phyloP scores from a whole-genome alignment of 352 stramenopile species.

The Phytophthora niederhauseri region DNA sequence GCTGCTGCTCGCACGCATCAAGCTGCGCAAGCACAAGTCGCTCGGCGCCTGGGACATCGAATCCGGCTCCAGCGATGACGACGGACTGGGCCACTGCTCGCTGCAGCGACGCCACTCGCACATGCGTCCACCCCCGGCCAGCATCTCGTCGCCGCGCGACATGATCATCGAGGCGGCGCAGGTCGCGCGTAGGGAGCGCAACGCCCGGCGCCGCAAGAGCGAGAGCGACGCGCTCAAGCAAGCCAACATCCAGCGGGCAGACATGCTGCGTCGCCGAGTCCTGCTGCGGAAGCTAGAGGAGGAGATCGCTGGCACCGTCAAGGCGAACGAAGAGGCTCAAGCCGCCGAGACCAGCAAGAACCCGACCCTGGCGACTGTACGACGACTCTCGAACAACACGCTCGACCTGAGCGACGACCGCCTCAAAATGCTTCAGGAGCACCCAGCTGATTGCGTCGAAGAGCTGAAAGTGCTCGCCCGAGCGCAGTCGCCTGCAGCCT shows the following conservation, averaged over 20 bases:
- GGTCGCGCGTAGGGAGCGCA: conserved; percentile 31
- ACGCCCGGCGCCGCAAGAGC: conserved; percentile 66
- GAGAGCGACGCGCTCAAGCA: conserved; percentile 69
- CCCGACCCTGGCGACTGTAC: conserved; percentile 7
- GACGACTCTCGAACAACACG: conserved; percentile 34
- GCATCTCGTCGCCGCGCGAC: conserved; percentile 16
- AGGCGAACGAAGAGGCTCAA: conserved; percentile 52
- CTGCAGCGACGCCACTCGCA: conserved; percentile 29
- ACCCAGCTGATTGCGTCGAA: conserved; percentile 61
- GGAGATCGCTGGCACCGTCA: conserved; percentile 74
- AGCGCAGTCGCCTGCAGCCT: conserved; percentile 24
- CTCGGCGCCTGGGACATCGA: conserved; percentile 55
- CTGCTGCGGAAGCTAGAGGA: conserved; percentile 71
- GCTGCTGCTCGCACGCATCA: conserved; percentile 27
- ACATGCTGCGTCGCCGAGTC: conserved; percentile 70
- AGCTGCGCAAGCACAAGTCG: conserved; percentile 46
- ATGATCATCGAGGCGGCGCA: conserved; percentile 20
- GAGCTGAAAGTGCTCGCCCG: conserved; percentile 59
- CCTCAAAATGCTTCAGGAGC: conserved; percentile 59
- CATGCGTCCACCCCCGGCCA: conserved; percentile 27
- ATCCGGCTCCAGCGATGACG: conserved; percentile 52
- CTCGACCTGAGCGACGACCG: conserved; percentile 53
- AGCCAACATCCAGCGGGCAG: conserved; percentile 54
- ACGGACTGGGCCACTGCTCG: conserved; percentile 16
- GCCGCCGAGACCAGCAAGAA: conserved; percentile 25